Evolutionary conservation across 345 rosid genomes (phyloP), one percentile per base, ranked within the genome.

Genomic region (Dimocarpus longan): DNA sequence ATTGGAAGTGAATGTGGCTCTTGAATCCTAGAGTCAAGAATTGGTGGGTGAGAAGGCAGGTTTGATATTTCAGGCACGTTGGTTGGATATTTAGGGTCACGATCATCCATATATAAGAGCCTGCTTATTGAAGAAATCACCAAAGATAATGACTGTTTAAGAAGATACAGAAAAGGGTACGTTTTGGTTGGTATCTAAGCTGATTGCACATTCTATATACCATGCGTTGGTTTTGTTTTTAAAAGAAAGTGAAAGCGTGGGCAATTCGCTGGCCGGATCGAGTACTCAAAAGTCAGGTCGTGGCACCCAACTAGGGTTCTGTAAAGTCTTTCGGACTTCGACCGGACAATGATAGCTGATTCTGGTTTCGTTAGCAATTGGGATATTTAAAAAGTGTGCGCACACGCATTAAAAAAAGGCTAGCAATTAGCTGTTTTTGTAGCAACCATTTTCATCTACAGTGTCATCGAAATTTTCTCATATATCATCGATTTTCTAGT

Each of bases 171-270:
- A n/a, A 18, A 11, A 13, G 67, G 37, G 22, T 19, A 46, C 10
- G 12, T 59, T 63, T 22, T 63, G 67, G 39, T 37, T 28, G 48
- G 66, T 37, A 32, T 21, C 32, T 71, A 71, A 59, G 65, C 10
- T 59, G 2, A 18, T 15, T 42, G 8, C 7, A 42, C 44, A 42
- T 42, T 42, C 37, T 32, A 32, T 26, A 8, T 42, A 46, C 10
- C 2, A 44, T 72, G 19, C 21, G 3, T 37, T 8, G 10, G 21
- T 40, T 57, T 56, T 54, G 24, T 12, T 10, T 18, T 40, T 46
- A 46, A 46, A 24, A 57, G 54, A 67, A 50, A 24, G 66, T 40
- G 76, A 85, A 86, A 68, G 89, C 91, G 91, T 84, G 93, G 92
- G 82, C 69, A 81, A 32, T 74, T 87, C 92, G 93, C 80, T 80